phyloP scores from a whole-genome alignment of 306 rosid genomes.

The Begonia loranthoides region DNA sequence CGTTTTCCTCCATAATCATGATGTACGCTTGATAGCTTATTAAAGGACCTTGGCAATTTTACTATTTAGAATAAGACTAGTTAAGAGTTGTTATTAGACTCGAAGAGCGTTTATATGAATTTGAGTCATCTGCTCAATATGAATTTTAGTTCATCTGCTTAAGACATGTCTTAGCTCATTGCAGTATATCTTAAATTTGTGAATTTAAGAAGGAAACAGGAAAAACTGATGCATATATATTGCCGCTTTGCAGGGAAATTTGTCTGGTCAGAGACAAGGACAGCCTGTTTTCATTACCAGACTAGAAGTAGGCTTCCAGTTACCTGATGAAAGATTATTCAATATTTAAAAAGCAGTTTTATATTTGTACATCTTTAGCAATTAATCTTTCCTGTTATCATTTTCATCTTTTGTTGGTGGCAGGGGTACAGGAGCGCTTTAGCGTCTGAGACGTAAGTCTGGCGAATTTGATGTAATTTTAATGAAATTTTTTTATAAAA shows the following conservation, averaged over 20 bases:
- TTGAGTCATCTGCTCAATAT: no score
- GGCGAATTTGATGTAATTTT: no score
- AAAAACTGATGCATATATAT: no score
- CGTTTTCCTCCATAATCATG: no score
- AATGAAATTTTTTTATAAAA: no score
- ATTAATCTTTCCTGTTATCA: slow-evolving; percentile 3
- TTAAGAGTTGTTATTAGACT: no score
- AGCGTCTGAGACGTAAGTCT: slow-evolving; percentile 85
- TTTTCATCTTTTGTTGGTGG: slow-evolving; percentile 19
- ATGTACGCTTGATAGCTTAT: no score
- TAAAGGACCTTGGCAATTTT: no score
- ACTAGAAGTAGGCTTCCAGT: slow-evolving; percentile 61
- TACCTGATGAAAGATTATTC: neutral
- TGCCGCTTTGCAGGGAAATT: slow-evolving; percentile 52
- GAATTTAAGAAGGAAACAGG: no score
- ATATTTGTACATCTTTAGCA: slow-evolving; percentile 1
- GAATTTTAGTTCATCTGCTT: no score
- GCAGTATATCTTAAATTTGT: neutral
- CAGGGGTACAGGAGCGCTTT: slow-evolving; percentile 90
- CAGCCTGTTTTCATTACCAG: slow-evolving; percentile 87
- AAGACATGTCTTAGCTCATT: neutral
- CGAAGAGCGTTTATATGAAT: no score
- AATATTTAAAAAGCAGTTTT: neutral
- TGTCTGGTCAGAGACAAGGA: slow-evolving; percentile 97
- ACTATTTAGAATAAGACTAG: no score